A percentile compares a stretch with the other conserved stretches of the same genome.
Conservation (phyloP, 2,329 filamentous ascomycete species). For the Epichloe typhina region DNA sequence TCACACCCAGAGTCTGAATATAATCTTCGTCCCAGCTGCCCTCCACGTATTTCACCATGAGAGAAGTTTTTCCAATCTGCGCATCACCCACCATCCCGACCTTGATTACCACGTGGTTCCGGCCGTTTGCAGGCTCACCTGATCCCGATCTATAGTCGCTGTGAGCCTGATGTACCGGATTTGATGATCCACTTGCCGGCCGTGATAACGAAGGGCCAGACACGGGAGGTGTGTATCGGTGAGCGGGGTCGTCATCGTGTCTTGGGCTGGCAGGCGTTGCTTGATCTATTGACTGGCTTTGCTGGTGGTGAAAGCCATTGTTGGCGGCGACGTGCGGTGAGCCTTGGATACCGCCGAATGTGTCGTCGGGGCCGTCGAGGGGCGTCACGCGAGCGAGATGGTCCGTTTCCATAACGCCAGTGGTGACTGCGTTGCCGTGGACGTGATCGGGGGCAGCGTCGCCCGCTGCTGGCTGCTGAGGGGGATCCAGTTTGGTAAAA, state of each 20-base stretch:
- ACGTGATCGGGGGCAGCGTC: slow-evolving; percentile 11
- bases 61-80: slow-evolving; percentile 95
- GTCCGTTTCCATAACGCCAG: slow-evolving; percentile 37
- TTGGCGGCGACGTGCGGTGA: slow-evolving; percentile 26
- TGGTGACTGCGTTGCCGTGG: slow-evolving; percentile 27
- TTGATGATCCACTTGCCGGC: slow-evolving; percentile 43
- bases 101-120: slow-evolving; percentile 87
- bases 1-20: slow-evolving; percentile 95
- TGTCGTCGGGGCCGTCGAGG: slow-evolving; percentile 33
- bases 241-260: slow-evolving; percentile 30
- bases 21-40: slow-evolving; percentile 99
- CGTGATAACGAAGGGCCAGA: slow-evolving; percentile 35
- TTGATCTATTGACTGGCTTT: slow-evolving; percentile 39
- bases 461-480: slow-evolving; percentile 20
- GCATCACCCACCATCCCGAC: slow-evolving; percentile 99
- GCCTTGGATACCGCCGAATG: slow-evolving; percentile 35
- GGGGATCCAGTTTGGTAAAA: slow-evolving; percentile 37
- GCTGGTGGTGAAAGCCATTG: slow-evolving; percentile 28
- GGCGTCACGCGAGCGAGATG: slow-evolving; percentile 10
- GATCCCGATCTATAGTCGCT: slow-evolving; percentile 32
- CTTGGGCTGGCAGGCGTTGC: slow-evolving; percentile 26
- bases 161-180: slow-evolving; percentile 24
- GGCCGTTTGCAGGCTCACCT: slow-evolving; percentile 29
- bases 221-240: slow-evolving; percentile 33
- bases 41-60: slow-evolving; percentile 99